A percentile compares a stretch with the other conserved stretches of the same genome.
Evolutionary conservation across 495 filamentous ascomycete genomes (phyloP).

Genomic region (Elasticomyces elasticus): DNA sequence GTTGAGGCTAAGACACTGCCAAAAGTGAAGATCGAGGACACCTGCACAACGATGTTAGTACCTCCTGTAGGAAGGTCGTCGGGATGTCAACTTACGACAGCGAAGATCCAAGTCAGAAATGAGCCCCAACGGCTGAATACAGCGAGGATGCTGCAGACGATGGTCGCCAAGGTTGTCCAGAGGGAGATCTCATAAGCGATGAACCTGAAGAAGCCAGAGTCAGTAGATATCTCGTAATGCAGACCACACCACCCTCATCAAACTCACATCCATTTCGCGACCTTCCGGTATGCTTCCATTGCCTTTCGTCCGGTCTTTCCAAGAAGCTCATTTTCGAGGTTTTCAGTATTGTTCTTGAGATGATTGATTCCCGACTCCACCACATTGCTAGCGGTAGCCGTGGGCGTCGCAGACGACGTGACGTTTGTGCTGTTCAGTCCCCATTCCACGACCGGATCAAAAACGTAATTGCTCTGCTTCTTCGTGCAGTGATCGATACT

Average conservation of each 20-base stretch:
- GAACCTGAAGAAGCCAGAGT: no score
- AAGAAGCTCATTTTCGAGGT: slow-evolving; percentile 51
- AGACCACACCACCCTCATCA: no score
- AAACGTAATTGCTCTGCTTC: slow-evolving; percentile 60
- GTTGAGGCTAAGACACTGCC: slow-evolving; percentile 36
- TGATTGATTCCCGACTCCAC: slow-evolving; percentile 30
- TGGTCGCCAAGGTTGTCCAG: slow-evolving; percentile 55
- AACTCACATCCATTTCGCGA: slow-evolving; percentile 77
- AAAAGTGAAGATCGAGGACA: slow-evolving; percentile 44
- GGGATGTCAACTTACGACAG: slow-evolving; percentile 37
- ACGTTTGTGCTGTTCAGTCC: slow-evolving; percentile 47
- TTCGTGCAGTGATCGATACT: slow-evolving; percentile 49
- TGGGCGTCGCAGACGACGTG: slow-evolving; percentile 23
- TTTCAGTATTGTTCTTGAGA: slow-evolving; percentile 13
- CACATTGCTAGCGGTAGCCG: slow-evolving; percentile 33
- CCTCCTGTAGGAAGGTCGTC: background rate
- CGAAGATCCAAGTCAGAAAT: slow-evolving; percentile 69
- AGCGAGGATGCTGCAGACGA: slow-evolving; percentile 60
- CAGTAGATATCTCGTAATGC: no score
- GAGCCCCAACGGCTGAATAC: slow-evolving; percentile 60
- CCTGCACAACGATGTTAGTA: slow-evolving; percentile 10
- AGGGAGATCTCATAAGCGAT: slow-evolving; percentile 60
- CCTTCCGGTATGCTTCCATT: slow-evolving; percentile 58
- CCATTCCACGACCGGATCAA: slow-evolving; percentile 58
- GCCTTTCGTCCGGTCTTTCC: slow-evolving; percentile 37